Evolutionary conservation across 306 rosid genomes (phyloP).

Genomic region (Vachellia pachyceras): DNA sequence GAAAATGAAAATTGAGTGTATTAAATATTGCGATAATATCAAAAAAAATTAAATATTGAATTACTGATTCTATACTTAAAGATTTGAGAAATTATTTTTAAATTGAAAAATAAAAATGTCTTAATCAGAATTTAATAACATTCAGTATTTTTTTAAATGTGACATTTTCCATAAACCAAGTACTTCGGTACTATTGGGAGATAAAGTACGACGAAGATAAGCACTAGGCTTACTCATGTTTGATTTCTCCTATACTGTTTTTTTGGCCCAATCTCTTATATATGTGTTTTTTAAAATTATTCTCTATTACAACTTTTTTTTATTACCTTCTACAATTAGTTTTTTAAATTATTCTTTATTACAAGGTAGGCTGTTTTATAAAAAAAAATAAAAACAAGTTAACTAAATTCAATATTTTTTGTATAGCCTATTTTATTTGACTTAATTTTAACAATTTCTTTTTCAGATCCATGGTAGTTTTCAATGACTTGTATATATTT

Average conservation of each 20-base stretch:
- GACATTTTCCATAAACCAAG: not conserved
- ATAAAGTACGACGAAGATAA: not conserved
- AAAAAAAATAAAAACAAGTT: not conserved
- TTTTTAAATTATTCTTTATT: not conserved
- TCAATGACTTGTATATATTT: not conserved
- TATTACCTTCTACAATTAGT: not conserved
- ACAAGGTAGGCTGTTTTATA: not conserved
- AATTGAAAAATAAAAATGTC: not conserved
- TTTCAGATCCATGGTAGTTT: not conserved
- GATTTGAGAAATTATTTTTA: not conserved
- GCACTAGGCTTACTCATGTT: not conserved
- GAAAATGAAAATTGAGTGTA: not conserved
- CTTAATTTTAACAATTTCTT: not conserved
- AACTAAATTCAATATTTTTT: not conserved
- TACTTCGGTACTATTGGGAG: not conserved
- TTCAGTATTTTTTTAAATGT: not conserved
- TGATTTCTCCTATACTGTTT: not conserved
- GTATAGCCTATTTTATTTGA: not conserved
- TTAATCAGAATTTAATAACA: not conserved
- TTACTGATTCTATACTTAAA: not conserved
- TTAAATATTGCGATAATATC: not conserved
- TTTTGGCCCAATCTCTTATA: too few species aligned
- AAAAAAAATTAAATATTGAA: not conserved
- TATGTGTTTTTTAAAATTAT: too few species aligned
- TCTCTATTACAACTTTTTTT: too few species aligned